phyloP scores from a whole-genome alignment of 352 stramenopile genomes.

The Globisporangium acanthophoron region DNA sequence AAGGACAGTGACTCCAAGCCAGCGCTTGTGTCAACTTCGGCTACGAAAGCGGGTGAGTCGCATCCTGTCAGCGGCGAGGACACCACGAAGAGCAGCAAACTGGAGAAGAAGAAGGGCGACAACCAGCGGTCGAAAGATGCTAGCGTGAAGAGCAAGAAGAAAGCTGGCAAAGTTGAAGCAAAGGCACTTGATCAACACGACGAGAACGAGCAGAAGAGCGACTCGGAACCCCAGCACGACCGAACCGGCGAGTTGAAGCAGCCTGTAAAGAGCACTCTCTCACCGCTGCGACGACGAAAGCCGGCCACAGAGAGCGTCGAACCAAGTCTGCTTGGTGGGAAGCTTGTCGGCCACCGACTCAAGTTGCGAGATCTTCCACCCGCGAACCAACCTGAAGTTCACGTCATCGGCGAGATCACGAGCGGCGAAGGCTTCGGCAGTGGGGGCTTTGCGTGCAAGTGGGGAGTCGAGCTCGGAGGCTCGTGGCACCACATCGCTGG shows the following conservation, averaged over 20 bases:
- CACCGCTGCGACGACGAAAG: neutral
- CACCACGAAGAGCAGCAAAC: neutral
- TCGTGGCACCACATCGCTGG: conserved; percentile 55
- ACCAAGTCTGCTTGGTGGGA: neutral
- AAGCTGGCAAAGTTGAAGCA: neutral
- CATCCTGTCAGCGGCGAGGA: neutral
- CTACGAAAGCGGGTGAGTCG: neutral
- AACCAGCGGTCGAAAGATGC: neutral
- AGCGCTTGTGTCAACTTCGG: neutral
- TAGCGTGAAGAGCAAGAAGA: neutral
- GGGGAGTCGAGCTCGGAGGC: conserved; percentile 56
- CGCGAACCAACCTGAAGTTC: conserved; percentile 53
- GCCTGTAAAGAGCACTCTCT: neutral
- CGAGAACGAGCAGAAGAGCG: neutral
- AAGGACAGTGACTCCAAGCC: neutral
- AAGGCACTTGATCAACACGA: conserved; percentile 2
- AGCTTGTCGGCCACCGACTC: neutral
- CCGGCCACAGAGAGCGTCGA: neutral
- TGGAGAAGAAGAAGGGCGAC: neutral
- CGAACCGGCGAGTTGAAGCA: neutral
- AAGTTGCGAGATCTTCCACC: conserved; percentile 27
- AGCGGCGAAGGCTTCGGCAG: conserved; percentile 43
- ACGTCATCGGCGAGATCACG: conserved; percentile 65
- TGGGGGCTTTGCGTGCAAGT: conserved; percentile 55
- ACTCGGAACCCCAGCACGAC: no score